Percentiles rank a stretch among this genome's conserved stretches.
phyloP scores from a whole-genome alignment of 768 basidiomycete species.

The Leccinum sublutescens region DNA sequence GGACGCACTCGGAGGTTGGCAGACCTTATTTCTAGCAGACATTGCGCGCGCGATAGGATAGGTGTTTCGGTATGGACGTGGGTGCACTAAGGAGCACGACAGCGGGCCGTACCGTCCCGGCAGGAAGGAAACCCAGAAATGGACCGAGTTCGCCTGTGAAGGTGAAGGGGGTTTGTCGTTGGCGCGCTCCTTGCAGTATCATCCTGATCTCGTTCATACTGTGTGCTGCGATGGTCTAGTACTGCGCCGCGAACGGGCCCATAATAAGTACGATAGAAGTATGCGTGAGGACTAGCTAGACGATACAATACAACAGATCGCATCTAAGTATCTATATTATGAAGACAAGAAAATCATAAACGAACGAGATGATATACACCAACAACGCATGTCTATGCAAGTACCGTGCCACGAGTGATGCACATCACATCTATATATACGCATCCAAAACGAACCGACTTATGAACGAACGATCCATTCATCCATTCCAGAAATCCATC shows the following conservation, averaged over 20 bases:
- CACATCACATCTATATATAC: too few species aligned
- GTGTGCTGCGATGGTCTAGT: constrained; percentile 14
- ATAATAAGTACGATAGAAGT: too few species aligned
- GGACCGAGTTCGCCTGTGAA: constrained; percentile 3
- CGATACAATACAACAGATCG: too few species aligned
- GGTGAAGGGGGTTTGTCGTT: constrained; percentile 5
- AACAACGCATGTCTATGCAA: too few species aligned
- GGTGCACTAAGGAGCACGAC: neutral
- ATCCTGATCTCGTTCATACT: constrained; percentile 29
- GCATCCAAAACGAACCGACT: too few species aligned
- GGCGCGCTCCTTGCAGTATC: constrained; percentile 21
- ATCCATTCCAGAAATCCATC: neutral
- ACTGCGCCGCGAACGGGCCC: too few species aligned
- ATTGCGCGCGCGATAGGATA: constrained; percentile 21
- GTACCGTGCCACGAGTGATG: too few species aligned
- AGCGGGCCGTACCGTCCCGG: neutral
- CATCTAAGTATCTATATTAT: too few species aligned
- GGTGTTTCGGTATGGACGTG: constrained; percentile 17
- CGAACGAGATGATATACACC: too few species aligned
- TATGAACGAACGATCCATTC: neutral
- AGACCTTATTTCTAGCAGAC: constrained; percentile 6
- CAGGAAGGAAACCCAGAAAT: neutral
- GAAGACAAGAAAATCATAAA: too few species aligned
- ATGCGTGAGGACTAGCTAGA: too few species aligned
- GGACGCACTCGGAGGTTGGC: neutral